Conservation (phyloP, 805 yeast genomes). For the Hanseniaspora pseudoguilliermondii region DNA sequence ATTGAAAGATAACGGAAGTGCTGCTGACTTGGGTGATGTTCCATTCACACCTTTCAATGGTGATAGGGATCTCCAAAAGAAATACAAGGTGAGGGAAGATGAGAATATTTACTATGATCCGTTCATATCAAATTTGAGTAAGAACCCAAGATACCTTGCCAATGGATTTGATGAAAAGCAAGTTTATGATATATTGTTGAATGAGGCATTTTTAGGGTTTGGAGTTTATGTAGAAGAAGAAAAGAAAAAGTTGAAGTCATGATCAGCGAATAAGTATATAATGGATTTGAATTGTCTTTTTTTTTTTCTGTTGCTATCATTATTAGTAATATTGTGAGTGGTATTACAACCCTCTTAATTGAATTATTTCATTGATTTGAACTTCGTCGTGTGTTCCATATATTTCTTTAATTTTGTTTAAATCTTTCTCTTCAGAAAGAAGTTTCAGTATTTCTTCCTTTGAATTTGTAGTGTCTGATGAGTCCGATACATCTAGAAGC, state of each 20-base stretch:
- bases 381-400: conserved; percentile 22
- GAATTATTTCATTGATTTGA: conserved; percentile 36
- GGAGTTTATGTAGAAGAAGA: conserved; percentile 67
- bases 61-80: conserved; percentile 49
- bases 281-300: not conserved
- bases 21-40: conserved; percentile 25
- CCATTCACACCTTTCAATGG: conserved; percentile 96
- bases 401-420: conserved; percentile 25
- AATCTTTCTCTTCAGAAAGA: conserved; percentile 26
- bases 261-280: not conserved
- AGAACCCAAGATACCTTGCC: conserved; percentile 58
- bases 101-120: conserved; percentile 47
- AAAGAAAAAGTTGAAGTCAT: conserved; percentile 22
- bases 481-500: conserved; percentile 27
- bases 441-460: conserved; percentile 24
- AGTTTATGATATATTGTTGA: conserved; percentile 64
- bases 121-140: conserved; percentile 38
- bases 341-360: conserved; percentile 33
- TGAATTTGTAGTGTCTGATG: conserved; percentile 15
- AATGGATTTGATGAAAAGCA: conserved; percentile 68
- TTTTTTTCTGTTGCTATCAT: not conserved
- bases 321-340: not conserved
- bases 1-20: conserved; percentile 18
- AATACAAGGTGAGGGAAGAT: conserved; percentile 36
- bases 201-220: conserved; percentile 82